Evolutionary conservation across 768 basidiomycete species (phyloP), one percentile per base, ranked within the genome.

Genomic region (Auriscalpium microsporum): DNA sequence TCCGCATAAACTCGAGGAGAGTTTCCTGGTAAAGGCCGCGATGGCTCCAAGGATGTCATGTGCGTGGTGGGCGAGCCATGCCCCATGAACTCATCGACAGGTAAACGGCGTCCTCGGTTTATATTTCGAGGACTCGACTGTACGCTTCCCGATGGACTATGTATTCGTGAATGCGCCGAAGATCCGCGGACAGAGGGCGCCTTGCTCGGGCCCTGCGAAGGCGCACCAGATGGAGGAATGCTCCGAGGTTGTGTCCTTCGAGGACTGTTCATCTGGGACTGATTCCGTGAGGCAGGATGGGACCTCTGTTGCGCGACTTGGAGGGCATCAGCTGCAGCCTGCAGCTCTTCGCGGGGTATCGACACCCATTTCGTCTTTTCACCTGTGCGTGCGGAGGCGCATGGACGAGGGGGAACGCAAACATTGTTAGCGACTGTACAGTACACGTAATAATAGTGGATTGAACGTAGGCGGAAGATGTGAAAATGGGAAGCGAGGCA

Each of bases 301-400:
- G 60, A 51, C n/a, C 63, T 65, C 45, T 57, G 53, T 53, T 59
- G 63, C 28, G 62, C 50, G 2, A 59, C 44, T 13, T 65, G 66
- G 2, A 62, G 60, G 8, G 75, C 73, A 58, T 82, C 79, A 10
- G 76, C 73, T 14, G 80, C 74, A 7, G 78, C 79, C 61, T 78
- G 78, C 14, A 82, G 70, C 60, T 83, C 82, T 52, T 74, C 69
- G 0, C 78, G 69, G 2, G 82, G 80, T 45, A 83, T 79, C n/a
- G 74, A 72, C 0, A 78, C 74, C 83, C 83, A 83, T 69, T 82
- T 83, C 6, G 75, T 68, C 69, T 81, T 82, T 66, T 80, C 80
- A 59, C 71, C 78, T 77, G 56, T 56, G 53, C 50, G 56, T 36
- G 54, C 47, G 46, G 45, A 54, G 13, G 23, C 19, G 21, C n/a